phyloP scores from a whole-genome alignment of 768 basidiomycete genomes.

The Tulasnella sp. region DNA sequence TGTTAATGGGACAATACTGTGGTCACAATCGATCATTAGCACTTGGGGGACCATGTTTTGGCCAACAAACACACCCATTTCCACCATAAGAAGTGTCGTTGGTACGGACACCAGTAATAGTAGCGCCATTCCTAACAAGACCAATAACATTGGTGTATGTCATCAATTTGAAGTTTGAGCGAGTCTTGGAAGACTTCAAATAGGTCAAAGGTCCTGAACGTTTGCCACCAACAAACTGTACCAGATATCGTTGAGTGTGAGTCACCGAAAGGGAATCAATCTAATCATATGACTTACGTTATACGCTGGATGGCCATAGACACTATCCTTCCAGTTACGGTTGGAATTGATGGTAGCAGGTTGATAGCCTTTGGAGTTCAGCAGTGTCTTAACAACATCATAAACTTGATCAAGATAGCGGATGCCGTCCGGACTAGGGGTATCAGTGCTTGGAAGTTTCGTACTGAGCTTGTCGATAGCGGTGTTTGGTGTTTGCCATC shows the following conservation, averaged over 20 bases:
- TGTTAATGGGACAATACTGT: slow-evolving; percentile 38
- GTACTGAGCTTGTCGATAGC: slow-evolving; percentile 38
- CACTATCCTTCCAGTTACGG: slow-evolving; percentile 45
- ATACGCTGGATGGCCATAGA: slow-evolving; percentile 41
- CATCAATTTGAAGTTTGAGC: slow-evolving; percentile 40
- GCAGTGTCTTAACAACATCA: slow-evolving; percentile 33
- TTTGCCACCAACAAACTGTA: slow-evolving; percentile 23
- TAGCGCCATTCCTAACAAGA: slow-evolving; percentile 43
- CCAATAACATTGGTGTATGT: slow-evolving; percentile 37
- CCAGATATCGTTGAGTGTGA: background rate
- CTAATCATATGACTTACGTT: slow-evolving; percentile 21
- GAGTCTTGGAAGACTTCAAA: slow-evolving; percentile 39
- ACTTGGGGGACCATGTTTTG: background rate
- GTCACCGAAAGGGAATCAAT: background rate
- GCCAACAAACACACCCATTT: slow-evolving; percentile 24
- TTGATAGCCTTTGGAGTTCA: slow-evolving; percentile 38
- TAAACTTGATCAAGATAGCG: slow-evolving; percentile 42
- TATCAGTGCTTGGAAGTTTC: slow-evolving; percentile 45
- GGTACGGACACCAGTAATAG: slow-evolving; percentile 47
- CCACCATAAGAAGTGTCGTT: slow-evolving; percentile 45
- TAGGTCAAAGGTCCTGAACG: slow-evolving; percentile 47
- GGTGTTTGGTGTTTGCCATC: slow-evolving; percentile 40
- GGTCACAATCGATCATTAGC: background rate
- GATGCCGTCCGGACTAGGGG: slow-evolving; percentile 45
- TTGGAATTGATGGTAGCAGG: slow-evolving; percentile 44